Conservation (phyloP, 306 rosid genomes). For the Mucuna pruriens region DNA sequence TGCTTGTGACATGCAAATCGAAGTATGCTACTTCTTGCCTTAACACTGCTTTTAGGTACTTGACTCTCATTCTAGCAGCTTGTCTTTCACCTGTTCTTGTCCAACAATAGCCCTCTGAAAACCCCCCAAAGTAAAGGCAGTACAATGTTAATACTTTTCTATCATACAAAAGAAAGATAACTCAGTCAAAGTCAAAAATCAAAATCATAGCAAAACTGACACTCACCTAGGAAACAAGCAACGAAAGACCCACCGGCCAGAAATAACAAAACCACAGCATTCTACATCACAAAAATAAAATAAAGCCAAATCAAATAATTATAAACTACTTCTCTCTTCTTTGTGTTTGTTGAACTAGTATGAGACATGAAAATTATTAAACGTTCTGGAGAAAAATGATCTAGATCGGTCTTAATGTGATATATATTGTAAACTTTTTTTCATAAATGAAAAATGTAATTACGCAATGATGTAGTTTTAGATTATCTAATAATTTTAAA, state of each 20-base stretch:
- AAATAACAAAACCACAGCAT: constrained; percentile 71
- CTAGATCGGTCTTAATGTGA: too few relatives aligned
- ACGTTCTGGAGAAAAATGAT: too few relatives aligned
- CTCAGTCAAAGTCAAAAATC: not conserved
- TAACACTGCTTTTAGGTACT: constrained; percentile 79
- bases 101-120: constrained; percentile 92
- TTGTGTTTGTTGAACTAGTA: not conserved
- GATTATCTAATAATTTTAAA: too few relatives aligned
- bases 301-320: constrained; percentile 28
- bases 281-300: constrained; percentile 63
- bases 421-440: too few relatives aligned
- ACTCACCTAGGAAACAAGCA: constrained; percentile 85
- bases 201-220: not conserved
- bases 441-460: too few relatives aligned
- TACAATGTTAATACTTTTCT: not conserved
- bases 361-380: too few relatives aligned
- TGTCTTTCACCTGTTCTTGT: constrained; percentile 96
- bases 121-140: not conserved
- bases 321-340: not conserved
- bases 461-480: too few relatives aligned
- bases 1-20: constrained; percentile 89
- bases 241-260: constrained; percentile 73
- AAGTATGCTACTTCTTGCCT: constrained; percentile 95
- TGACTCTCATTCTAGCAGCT: constrained; percentile 87
- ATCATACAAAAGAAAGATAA: not conserved